Evolutionary conservation across 805 yeast genomes (phyloP), one percentile per base, ranked within the genome.

Genomic region (Hanseniaspora thailandica): DNA sequence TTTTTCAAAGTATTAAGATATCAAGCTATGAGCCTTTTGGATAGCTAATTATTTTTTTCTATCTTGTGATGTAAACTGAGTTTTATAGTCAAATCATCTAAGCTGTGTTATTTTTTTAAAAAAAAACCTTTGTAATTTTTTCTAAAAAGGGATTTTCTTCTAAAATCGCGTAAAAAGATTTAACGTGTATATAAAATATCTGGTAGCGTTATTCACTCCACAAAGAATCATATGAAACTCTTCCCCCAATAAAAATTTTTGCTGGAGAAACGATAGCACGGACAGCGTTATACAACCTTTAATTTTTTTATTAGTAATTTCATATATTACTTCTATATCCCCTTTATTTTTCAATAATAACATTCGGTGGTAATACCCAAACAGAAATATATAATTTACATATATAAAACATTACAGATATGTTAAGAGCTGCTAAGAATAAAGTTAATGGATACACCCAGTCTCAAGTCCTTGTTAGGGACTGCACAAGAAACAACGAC

Each of bases 381-480:
- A 40, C 13, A 33, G 36, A 6, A 23, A 54, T 22, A 85, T 85
- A 94, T n/a, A n/a, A n/a, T n/a, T n/a, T n/a, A n/a, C n/a, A n/a
- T n/a, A n/a, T n/a, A n/a, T n/a, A n/a, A n/a, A n/a, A n/a, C n/a
- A n/a, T n/a, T n/a, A n/a, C n/a, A n/a, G n/a, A 82, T 13, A 72
- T 88, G 57, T 80, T 86, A 48, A 85, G 96, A 64, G 78, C 86
- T 36, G 81, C 88, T 64, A 89, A 87, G 68, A 90, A 90, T 51
- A 68, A 68, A 30, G 68, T 69, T 65, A 86, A 81, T 63, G 97
- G 97, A 39, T 90, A 90, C 70, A 77, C 95, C 5, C 68, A 83
- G 9, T 82, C 86, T 17, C 97, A 90, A 68, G 81, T 87, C 30
- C 73, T 84, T 66, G 96, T 90, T 40, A 80, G 97, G 64, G 87